phyloP scores from a whole-genome alignment of 2,329 filamentous ascomycete species.

The Bipolaris sorokiniana region DNA sequence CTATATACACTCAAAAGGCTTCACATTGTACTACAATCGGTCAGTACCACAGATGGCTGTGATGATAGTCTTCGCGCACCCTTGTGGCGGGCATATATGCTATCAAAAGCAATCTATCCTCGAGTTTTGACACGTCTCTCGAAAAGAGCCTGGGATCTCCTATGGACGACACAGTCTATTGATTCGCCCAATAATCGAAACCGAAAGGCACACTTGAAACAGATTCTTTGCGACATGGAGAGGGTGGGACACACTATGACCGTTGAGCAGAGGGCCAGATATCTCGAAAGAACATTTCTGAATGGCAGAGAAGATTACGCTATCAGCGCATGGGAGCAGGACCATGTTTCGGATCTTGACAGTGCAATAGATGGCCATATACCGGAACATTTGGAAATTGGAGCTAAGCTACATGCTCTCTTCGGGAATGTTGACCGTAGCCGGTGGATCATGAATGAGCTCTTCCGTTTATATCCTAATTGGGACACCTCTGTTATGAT shows the following conservation, averaged over 20 bases:
- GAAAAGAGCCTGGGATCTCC: conserved; percentile 40
- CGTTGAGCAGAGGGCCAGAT: conserved; percentile 26
- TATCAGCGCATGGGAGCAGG: conserved; percentile 41
- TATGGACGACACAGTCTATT: conserved; percentile 40
- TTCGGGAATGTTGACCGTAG: conserved; percentile 65
- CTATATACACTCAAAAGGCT: conserved; percentile 17
- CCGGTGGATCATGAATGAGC: conserved; percentile 60
- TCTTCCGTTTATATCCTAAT: conserved; percentile 56
- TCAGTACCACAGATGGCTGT: conserved; percentile 2
- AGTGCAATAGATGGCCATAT: conserved; percentile 33
- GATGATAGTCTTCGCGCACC: conserved; percentile 12
- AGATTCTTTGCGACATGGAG: conserved; percentile 41
- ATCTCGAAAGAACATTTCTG: conserved; percentile 39
- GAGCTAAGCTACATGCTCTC: conserved; percentile 68
- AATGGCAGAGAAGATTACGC: conserved; percentile 36
- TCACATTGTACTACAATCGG: conserved; percentile 21
- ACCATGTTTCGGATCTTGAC: conserved; percentile 13
- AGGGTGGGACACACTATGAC: conserved; percentile 21
- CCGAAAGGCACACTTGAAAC: conserved; percentile 25
- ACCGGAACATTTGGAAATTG: conserved; percentile 63
- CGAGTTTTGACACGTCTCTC: conserved; percentile 29
- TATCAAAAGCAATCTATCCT: conserved; percentile 26
- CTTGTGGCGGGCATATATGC: conserved; percentile 43
- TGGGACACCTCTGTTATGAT: conserved; percentile 65
- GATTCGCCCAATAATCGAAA: conserved; percentile 18